phyloP scores from a whole-genome alignment of 208 protist genomes.

The Leishmania arabica region DNA sequence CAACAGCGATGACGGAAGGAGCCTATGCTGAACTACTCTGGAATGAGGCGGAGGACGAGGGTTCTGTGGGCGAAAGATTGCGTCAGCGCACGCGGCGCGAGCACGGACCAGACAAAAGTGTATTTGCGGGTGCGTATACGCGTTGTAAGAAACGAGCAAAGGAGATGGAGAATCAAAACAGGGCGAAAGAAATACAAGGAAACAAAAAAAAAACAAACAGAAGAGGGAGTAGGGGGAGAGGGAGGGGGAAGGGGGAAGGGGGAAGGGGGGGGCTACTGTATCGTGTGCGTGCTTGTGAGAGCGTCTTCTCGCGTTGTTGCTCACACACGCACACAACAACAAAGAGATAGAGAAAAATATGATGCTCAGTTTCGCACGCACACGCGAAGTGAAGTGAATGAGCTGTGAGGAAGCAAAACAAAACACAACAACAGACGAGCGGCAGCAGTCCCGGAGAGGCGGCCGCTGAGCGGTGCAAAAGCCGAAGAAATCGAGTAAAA shows the following conservation, averaged over 20 bases:
- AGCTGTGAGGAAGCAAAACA: not conserved
- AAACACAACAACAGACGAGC: constrained; percentile 9
- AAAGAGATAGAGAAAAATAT: not conserved
- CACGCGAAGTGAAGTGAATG: not conserved
- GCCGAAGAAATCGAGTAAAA: not conserved
- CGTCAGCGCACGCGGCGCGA: not conserved
- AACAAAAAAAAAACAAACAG: not conserved
- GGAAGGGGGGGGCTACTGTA: not conserved
- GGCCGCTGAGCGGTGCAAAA: not conserved
- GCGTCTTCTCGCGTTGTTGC: not conserved
- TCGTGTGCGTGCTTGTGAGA: not conserved
- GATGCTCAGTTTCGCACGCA: not conserved
- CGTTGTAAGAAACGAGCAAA: not conserved
- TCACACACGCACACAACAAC: not conserved
- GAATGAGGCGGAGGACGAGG: not conserved
- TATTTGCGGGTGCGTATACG: not conserved
- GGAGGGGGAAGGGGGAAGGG: not conserved
- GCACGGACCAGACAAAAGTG: not conserved
- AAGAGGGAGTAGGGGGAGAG: not conserved
- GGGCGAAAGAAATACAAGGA: not conserved
- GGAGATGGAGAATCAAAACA: not conserved
- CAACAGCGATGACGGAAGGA: not conserved
- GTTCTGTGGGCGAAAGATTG: not conserved
- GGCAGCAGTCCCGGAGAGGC: not conserved
- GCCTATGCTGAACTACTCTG: not conserved